These are phyloP conservation scores for Udeniomyces megalosporus DNA, from an alignment of 768 basidiomycete genomes.

Conservation along the genomic window DNA sequence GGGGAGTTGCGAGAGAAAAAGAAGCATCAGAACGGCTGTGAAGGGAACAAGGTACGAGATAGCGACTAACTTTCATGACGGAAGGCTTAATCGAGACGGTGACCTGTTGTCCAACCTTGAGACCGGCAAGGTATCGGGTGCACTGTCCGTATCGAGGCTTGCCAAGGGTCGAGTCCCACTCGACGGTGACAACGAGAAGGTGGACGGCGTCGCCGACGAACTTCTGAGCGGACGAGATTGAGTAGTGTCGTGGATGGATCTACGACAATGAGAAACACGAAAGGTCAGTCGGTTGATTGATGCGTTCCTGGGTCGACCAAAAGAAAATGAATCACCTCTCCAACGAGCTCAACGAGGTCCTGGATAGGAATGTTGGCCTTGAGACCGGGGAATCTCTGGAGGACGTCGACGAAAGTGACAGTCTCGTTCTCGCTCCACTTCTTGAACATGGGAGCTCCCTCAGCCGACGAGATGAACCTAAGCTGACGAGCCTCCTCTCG, in stretches of 20 bases:
- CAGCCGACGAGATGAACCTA: conserved; percentile 81
- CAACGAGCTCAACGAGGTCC: conserved; percentile 69
- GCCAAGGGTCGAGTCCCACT: conserved; percentile 42
- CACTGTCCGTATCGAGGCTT: conserved; percentile 88
- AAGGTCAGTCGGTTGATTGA: neutral
- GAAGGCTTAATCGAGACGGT: conserved; percentile 97
- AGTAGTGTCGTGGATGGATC: conserved; percentile 95
- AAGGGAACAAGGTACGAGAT: neutral
- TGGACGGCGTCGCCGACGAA: conserved; percentile 91
- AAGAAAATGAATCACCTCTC: conserved; percentile 35
- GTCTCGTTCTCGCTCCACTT: conserved; percentile 90
- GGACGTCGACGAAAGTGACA: conserved; percentile 75
- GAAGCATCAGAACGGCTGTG: neutral
- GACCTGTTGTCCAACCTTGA: conserved; percentile 75
- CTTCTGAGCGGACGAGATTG: conserved; percentile 88
- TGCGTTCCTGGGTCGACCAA: neutral
- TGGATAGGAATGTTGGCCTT: conserved; percentile 51
- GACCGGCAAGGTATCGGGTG: conserved; percentile 75
- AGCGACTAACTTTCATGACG: conserved; percentile 74
- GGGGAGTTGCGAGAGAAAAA: neutral
- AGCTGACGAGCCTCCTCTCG: conserved; percentile 61
- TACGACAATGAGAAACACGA: neutral
- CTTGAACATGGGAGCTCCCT: conserved; percentile 84
- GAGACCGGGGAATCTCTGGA: conserved; percentile 60
- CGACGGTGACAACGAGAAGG: conserved; percentile 85